A percentile compares a stretch with the other conserved stretches of the same genome.
phyloP scores from a whole-genome alignment of 257 asterid genomes.

The Paulownia fortunei region DNA sequence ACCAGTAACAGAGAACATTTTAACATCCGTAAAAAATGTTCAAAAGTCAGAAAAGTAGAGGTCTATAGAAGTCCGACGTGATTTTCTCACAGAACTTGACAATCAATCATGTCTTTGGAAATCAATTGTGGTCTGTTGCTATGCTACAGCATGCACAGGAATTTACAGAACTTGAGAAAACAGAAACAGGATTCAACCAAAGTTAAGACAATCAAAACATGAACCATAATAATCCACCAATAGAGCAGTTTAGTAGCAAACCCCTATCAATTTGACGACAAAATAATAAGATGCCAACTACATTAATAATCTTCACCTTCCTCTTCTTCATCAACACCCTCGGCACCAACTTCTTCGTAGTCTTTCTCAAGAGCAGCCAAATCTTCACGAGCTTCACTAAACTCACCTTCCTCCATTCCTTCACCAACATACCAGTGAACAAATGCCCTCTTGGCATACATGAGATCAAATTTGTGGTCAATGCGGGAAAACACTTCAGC shows the following conservation, averaged over 20 bases:
- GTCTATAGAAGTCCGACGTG: too few relatives aligned
- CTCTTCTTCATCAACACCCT: constrained; percentile 55
- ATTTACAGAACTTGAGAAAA: constrained; percentile 23
- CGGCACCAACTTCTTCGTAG: constrained; percentile 59
- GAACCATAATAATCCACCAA: constrained; percentile 31
- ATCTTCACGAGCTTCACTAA: constrained; percentile 61
- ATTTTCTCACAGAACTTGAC: too few relatives aligned
- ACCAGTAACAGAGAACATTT: too few relatives aligned
- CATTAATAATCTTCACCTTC: constrained; percentile 51
- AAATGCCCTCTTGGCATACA: constrained; percentile 57
- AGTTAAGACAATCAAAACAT: constrained; percentile 27
- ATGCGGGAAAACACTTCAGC: constrained; percentile 57
- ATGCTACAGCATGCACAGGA: not conserved
- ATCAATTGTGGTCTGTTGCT: too few relatives aligned
- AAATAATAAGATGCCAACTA: not conserved
- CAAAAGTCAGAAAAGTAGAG: too few relatives aligned
- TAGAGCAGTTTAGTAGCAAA: constrained; percentile 19
- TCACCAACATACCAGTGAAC: constrained; percentile 61
- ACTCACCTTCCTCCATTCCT: constrained; percentile 64
- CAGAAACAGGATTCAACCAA: constrained; percentile 13
- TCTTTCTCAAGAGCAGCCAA: constrained; percentile 58
- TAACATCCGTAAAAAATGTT: too few relatives aligned
- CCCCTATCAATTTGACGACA: constrained; percentile 8
- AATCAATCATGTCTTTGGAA: too few relatives aligned
- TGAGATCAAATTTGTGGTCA: constrained; percentile 58